Evolutionary conservation across 2,329 filamentous ascomycete genomes (phyloP).

Genomic region (Monosporascus sp.): DNA sequence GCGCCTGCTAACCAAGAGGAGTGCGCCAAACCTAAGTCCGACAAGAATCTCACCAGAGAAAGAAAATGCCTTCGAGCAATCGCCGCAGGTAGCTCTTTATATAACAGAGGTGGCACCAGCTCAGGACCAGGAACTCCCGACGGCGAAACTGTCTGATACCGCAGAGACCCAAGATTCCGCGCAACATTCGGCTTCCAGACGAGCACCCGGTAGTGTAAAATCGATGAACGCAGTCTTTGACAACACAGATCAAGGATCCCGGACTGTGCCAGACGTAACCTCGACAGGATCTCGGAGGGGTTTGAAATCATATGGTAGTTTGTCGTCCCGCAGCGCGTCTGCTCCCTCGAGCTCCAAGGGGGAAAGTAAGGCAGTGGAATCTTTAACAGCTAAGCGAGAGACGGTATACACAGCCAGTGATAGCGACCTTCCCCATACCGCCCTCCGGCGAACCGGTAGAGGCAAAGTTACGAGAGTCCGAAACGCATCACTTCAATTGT

Average conservation of each 20-base stretch:
- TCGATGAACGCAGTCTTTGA: slow-evolving; percentile 52
- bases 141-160: slow-evolving; percentile 2
- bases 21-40: slow-evolving; percentile 8
- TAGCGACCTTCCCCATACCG: background rate
- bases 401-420: background rate
- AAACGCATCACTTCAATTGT: background rate
- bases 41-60: slow-evolving; percentile 8
- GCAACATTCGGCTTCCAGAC: slow-evolving; percentile 20
- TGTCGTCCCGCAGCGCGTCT: slow-evolving; percentile 9
- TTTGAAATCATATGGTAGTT: slow-evolving; percentile 13
- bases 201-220: slow-evolving; percentile 33
- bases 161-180: slow-evolving; percentile 2
- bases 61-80: slow-evolving; percentile 10
- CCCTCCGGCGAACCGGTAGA: background rate
- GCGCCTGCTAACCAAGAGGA: slow-evolving; percentile 6
- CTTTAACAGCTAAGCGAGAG: background rate
- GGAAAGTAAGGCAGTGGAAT: background rate
- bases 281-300: slow-evolving; percentile 3
- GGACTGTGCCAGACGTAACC: slow-evolving; percentile 6
- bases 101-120: background rate
- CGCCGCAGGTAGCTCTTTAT: slow-evolving; percentile 1
- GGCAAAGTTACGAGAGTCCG: background rate
- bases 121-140: slow-evolving; percentile 4
- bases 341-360: background rate
- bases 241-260: slow-evolving; percentile 24